A percentile compares a stretch with the other conserved stretches of the same genome.
These are phyloP conservation scores for Euryodendron excelsum DNA, from an alignment of 148 eudicot genomes.

Conservation along the genomic window DNA sequence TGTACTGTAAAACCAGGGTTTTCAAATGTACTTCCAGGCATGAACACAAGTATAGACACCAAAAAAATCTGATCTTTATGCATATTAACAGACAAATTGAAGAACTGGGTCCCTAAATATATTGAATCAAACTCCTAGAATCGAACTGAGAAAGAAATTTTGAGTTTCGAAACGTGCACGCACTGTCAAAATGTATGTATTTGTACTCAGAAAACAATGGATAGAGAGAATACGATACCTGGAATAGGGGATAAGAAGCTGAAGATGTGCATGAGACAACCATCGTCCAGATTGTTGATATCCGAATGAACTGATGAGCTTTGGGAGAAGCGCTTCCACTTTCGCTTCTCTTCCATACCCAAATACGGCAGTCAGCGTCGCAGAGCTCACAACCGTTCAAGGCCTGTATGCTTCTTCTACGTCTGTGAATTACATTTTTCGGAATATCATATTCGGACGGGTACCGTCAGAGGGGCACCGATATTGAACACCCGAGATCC, in stretches of 20 bases:
- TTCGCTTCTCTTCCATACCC: slow-evolving; percentile 25
- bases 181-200: too few species aligned
- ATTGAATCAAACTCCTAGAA: neutral
- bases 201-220: neutral
- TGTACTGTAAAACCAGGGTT: neutral
- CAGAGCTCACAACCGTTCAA: slow-evolving; percentile 7
- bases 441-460: neutral
- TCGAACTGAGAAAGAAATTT: slow-evolving; percentile 2
- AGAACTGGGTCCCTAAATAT: neutral
- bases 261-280: slow-evolving; percentile 94
- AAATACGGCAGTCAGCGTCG: neutral
- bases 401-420: slow-evolving; percentile 5
- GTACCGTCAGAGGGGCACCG: too few species aligned
- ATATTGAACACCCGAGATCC: too few species aligned
- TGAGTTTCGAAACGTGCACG: neutral
- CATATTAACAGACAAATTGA: neutral
- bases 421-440: neutral
- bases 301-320: slow-evolving; percentile 21
- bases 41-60: neutral
- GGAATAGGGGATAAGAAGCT: slow-evolving; percentile 94
- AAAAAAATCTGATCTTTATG: neutral
- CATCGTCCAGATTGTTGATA: slow-evolving; percentile 79
- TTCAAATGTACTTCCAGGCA: neutral
- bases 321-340: slow-evolving; percentile 43
- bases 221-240: slow-evolving; percentile 36